phyloP scores from a whole-genome alignment of 2,329 filamentous ascomycete species.

The Trichoderma breve region DNA sequence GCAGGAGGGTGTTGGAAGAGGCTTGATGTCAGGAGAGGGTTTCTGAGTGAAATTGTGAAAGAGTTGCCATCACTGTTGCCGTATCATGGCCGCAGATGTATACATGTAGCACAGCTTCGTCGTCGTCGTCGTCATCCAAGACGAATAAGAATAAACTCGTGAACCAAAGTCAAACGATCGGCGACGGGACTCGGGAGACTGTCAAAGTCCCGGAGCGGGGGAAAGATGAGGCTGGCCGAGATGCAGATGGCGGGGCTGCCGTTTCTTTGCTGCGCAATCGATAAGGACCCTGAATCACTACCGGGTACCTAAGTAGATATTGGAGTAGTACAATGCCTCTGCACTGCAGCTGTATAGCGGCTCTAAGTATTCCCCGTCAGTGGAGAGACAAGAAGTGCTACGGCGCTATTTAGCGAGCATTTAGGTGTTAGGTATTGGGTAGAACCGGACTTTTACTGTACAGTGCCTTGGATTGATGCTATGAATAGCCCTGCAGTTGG shows the following conservation, averaged over 20 bases:
- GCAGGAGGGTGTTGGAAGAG: background rate
- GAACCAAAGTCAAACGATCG: background rate
- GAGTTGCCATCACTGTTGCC: background rate
- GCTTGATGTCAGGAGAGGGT: background rate
- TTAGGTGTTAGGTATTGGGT: background rate
- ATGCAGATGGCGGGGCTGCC: background rate
- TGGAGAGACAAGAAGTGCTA: background rate
- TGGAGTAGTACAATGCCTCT: background rate
- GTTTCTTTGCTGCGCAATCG: background rate
- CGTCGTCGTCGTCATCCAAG: background rate
- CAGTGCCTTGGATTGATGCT: background rate
- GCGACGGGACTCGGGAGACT: background rate
- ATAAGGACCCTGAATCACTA: background rate
- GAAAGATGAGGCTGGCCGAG: background rate
- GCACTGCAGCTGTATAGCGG: background rate
- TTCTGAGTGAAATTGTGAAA: background rate
- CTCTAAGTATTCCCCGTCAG: background rate
- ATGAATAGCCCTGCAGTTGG: background rate
- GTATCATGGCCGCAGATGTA: too few species aligned
- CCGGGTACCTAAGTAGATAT: background rate
- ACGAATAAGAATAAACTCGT: background rate
- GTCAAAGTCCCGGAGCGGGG: background rate
- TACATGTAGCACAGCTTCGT: background rate
- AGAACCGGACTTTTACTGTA: background rate
- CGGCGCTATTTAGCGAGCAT: background rate